Percentiles rank a stretch among this genome's conserved stretches.
These are phyloP conservation scores for Annulohypoxylon nitens DNA, from an alignment of 495 filamentous ascomycete genomes.

Conservation along the genomic window DNA sequence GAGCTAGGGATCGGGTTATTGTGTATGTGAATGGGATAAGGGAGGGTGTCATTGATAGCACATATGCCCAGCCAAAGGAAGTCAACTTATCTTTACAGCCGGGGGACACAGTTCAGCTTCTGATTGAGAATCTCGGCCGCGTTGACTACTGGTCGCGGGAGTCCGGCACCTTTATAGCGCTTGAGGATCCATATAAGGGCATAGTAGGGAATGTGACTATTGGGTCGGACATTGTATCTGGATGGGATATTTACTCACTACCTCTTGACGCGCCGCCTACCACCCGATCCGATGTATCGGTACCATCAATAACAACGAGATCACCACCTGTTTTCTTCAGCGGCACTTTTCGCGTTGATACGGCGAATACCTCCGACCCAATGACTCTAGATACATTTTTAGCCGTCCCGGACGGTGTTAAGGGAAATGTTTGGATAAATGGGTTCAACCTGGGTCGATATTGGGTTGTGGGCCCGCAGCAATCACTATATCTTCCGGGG, in stretches of 20 bases:
- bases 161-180: conserved; percentile 49
- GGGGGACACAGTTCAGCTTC: conserved; percentile 56
- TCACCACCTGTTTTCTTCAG: conserved; percentile 58
- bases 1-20: conserved; percentile 59
- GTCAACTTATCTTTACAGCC: conserved; percentile 52
- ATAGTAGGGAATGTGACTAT: conserved; percentile 62
- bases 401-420: conserved; percentile 56
- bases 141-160: conserved; percentile 59
- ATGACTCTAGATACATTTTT: conserved; percentile 58
- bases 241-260: conserved; percentile 59
- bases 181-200: conserved; percentile 61
- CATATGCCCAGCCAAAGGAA: conserved; percentile 52
- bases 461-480: conserved; percentile 63
- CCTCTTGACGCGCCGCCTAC: conserved; percentile 48
- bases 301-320: conserved; percentile 7
- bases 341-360: conserved; percentile 51
- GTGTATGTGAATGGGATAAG: conserved; percentile 59
- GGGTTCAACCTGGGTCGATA: conserved; percentile 62
- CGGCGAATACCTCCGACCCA: conserved; percentile 22
- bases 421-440: conserved; percentile 64
- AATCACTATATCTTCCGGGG: conserved; percentile 61
- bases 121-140: conserved; percentile 63
- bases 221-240: conserved; percentile 44
- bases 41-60: conserved; percentile 60
- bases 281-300: background rate